phyloP scores from a whole-genome alignment of 352 stramenopile species.

The Globisporangium heterothallicum region DNA sequence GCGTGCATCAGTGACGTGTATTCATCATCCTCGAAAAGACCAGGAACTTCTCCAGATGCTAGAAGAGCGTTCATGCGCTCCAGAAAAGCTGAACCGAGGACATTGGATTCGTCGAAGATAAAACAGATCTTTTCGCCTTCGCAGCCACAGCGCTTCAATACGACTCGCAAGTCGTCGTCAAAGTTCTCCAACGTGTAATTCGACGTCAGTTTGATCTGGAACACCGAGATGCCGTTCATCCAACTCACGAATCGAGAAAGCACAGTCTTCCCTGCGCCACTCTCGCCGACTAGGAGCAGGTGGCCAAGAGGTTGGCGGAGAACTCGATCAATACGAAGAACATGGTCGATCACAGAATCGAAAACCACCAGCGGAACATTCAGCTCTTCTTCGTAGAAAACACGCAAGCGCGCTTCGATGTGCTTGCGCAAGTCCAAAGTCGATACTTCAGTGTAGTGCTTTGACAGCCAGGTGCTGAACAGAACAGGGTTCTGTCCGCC shows the following conservation, averaged over 20 bases:
- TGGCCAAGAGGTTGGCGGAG: conserved; percentile 98
- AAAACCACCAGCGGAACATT: conserved; percentile 99
- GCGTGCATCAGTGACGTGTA: conserved; percentile 96
- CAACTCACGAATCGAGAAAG: conserved; percentile 99
- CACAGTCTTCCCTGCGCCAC: conserved; percentile 98
- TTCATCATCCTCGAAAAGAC: conserved; percentile 99
- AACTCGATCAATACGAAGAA: conserved; percentile 97
- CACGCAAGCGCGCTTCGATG: conserved; percentile 92
- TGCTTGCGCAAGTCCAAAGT: conserved; percentile 94
- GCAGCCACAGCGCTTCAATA: conserved; percentile 97
- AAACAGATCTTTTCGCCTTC: conserved; percentile 99
- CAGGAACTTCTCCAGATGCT: conserved; percentile 98
- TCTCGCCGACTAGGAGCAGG: conserved; percentile 97
- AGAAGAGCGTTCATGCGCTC: conserved; percentile 99
- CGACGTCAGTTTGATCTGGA: conserved; percentile 99
- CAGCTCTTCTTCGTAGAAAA: conserved; percentile 99
- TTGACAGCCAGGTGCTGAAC: conserved; percentile 98
- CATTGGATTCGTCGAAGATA: conserved; percentile 99
- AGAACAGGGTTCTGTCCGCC: conserved; percentile 91
- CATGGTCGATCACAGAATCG: conserved; percentile 99
- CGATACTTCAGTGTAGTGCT: conserved; percentile 94
- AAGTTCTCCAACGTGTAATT: conserved; percentile 99
- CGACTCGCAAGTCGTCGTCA: conserved; percentile 97
- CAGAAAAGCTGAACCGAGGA: conserved; percentile 97
- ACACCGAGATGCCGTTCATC: conserved; percentile 99